phyloP scores from a whole-genome alignment of 768 basidiomycete genomes.

The Panaeolus papilionaceus region DNA sequence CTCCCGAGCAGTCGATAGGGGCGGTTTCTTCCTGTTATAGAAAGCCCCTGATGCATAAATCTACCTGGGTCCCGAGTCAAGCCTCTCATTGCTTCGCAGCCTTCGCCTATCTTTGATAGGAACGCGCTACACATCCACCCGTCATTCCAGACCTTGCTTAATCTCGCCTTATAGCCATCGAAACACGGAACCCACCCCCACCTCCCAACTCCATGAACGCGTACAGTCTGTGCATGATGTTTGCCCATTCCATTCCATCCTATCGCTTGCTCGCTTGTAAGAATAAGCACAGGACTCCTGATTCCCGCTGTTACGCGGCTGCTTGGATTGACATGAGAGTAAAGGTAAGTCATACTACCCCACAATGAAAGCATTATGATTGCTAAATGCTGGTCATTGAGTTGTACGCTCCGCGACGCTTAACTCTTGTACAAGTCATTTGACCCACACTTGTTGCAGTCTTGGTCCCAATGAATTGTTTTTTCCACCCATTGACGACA shows the following conservation, averaged over 20 bases:
- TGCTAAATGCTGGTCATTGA: background rate
- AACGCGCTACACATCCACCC: background rate
- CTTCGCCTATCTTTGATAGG: slow-evolving; percentile 13
- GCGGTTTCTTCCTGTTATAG: background rate
- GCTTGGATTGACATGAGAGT: background rate
- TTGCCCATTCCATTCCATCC: background rate
- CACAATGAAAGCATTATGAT: background rate
- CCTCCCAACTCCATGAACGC: slow-evolving; percentile 5
- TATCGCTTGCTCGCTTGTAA: background rate
- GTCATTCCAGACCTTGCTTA: background rate
- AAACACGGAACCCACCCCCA: slow-evolving; percentile 10
- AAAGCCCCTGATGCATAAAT: background rate
- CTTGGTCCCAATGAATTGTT: background rate
- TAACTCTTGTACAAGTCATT: background rate
- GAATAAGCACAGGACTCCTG: background rate
- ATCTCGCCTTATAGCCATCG: slow-evolving; percentile 1
- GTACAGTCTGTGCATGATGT: background rate
- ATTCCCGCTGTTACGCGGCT: background rate
- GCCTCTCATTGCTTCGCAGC: background rate
- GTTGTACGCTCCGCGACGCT: background rate
- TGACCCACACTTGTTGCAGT: background rate
- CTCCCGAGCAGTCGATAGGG: background rate
- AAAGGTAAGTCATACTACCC: background rate
- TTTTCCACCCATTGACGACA: background rate
- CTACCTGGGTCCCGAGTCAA: slow-evolving; percentile 5